phyloP scores from a whole-genome alignment of 345 rosid species.

The Moricandia moricandioides region DNA sequence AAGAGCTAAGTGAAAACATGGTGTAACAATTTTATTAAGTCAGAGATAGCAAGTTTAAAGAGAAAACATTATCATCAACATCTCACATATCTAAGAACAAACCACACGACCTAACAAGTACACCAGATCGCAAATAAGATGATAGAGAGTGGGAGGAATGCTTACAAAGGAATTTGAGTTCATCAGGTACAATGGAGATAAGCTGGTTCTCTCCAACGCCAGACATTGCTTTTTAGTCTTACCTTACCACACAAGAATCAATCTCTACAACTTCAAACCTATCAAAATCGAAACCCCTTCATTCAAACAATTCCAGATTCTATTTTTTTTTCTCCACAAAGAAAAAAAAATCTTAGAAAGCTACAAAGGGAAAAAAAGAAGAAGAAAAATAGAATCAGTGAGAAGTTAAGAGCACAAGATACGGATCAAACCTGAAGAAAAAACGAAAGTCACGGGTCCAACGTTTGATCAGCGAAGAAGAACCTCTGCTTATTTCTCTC shows the following conservation, averaged over 20 bases:
- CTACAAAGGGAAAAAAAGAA: background rate
- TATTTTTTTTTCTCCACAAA: background rate
- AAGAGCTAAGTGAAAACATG: background rate
- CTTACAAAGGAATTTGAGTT: constrained; percentile 81
- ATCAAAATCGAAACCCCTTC: constrained; percentile 14
- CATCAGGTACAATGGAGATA: constrained; percentile 91
- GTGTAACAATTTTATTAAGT: background rate
- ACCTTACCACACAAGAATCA: constrained; percentile 12
- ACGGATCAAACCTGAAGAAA: constrained; percentile 27
- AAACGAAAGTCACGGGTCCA: constrained; percentile 35
- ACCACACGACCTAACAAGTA: background rate
- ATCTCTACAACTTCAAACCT: constrained; percentile 1
- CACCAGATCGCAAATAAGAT: background rate
- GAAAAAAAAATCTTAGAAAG: background rate
- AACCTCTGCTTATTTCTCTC: background rate
- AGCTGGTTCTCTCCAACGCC: constrained; percentile 61
- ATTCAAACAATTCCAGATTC: background rate
- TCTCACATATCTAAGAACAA: background rate
- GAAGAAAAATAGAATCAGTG: background rate
- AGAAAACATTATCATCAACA: background rate
- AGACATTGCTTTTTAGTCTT: constrained; percentile 58
- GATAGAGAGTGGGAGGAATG: constrained; percentile 11
- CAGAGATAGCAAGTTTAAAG: too few relatives aligned
- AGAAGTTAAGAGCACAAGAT: constrained; percentile 11
- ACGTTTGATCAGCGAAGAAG: constrained; percentile 31